Evolutionary conservation across 345 rosid species (phyloP), one percentile per base, ranked within the genome.

Genomic region (Aethionema arabicum): DNA sequence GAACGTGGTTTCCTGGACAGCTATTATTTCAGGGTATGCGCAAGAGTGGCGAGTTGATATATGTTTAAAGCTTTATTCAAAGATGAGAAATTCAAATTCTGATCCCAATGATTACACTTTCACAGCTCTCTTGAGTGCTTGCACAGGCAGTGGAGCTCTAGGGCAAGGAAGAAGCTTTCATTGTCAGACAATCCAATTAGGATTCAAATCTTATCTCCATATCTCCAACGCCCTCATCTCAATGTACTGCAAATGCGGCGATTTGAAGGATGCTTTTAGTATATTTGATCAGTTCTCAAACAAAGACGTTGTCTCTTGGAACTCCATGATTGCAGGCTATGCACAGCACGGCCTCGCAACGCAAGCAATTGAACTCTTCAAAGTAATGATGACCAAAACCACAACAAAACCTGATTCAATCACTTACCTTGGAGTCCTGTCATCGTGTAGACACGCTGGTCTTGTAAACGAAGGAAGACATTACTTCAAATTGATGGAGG

Each of bases 261-360:
- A 66, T 42, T 52, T 83, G 56, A 81, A 78, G 2, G 86, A 80
- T 33, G 90, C 91, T 4, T 33, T 72, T 0, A 39, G 38, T 60
- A 55, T 90, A 32, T 92, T 87, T 55, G 68, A 78, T 8, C 65
- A 43, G 49, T 77, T 75, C 68, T 5, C 6, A 5, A 74, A 74
- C 9, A 84, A 68, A 75, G 97, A 92, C 55, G 72, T 75, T 0
- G 84, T 92, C 35, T 87, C 97, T 0, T 92, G 99, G 99, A 92
- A 92, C 74, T 89, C 97, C 0, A 90, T 92, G 95, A 87, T 92
- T 45, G 86, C 85, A 32, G 99, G 97, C n/a, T 84, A 78, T 67
- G 90, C 95, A 5, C 97, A 82, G 67, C 81, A 84, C 38, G 99
- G 97, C 2, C 77, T 84, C 55, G 95, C 83, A 8, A 21, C 29